Conservation (phyloP, 1,139 yeast species). For the Kurtzmaniella quercitrusa region DNA sequence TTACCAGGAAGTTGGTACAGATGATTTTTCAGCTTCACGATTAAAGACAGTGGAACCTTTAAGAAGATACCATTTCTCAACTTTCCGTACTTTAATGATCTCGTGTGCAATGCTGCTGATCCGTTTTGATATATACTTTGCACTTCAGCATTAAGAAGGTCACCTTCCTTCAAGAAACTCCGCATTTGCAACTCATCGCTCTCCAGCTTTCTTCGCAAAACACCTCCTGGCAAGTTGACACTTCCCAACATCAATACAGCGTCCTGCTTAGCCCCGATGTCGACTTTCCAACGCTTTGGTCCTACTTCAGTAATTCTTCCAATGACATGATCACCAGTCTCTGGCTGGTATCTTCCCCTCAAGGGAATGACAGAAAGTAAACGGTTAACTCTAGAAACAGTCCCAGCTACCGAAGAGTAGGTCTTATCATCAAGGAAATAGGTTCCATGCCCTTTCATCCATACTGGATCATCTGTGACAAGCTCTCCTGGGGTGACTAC, state of each 20-base stretch:
- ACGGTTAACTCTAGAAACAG: slow-evolving; percentile 79
- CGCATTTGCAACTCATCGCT: slow-evolving; percentile 97
- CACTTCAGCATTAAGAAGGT: slow-evolving; percentile 90
- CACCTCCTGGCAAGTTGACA: slow-evolving; percentile 96
- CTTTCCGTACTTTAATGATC: slow-evolving; percentile 93
- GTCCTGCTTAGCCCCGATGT: slow-evolving; percentile 89
- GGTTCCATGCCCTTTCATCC: slow-evolving; percentile 99
- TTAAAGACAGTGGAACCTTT: slow-evolving; percentile 74
- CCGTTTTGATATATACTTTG: slow-evolving; percentile 89
- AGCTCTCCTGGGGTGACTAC: slow-evolving; percentile 95
- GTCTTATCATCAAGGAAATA: slow-evolving; percentile 70
- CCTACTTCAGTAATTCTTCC: slow-evolving; percentile 96
- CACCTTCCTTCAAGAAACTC: slow-evolving; percentile 93
- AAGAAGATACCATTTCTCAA: slow-evolving; percentile 85
- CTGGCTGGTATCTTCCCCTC: slow-evolving; percentile 84
- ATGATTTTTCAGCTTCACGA: slow-evolving; percentile 83
- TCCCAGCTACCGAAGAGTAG: slow-evolving; percentile 90
- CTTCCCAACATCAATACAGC: slow-evolving; percentile 92
- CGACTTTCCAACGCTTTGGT: slow-evolving; percentile 93
- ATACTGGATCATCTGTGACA: slow-evolving; percentile 88
- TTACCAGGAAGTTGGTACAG: slow-evolving; percentile 86
- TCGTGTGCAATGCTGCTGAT: slow-evolving; percentile 88
- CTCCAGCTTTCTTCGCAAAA: slow-evolving; percentile 87
- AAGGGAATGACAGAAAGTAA: slow-evolving; percentile 82
- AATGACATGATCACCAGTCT: slow-evolving; percentile 93